These are phyloP conservation scores for Hypoxylon fuscum DNA, from an alignment of 495 filamentous ascomycete genomes.

Conservation along the genomic window DNA sequence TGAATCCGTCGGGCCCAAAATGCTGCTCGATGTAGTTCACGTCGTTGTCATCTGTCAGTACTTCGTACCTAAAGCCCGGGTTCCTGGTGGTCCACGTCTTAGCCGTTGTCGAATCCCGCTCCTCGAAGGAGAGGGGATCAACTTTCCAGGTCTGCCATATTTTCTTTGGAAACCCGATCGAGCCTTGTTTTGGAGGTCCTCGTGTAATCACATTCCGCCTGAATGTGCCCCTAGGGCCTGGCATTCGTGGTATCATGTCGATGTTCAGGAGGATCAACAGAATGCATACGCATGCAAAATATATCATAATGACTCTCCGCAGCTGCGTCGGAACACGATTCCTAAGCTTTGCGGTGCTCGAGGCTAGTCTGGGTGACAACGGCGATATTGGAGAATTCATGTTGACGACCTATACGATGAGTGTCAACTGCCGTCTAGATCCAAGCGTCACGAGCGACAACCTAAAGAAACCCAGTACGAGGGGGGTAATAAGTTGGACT, in stretches of 20 bases:
- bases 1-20: constrained; percentile 64
- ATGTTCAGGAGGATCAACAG: constrained; percentile 56
- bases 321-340: constrained; percentile 41
- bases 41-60: constrained; percentile 70
- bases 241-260: constrained; percentile 40
- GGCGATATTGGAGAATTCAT: constrained; percentile 46
- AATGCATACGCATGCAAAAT: constrained; percentile 46
- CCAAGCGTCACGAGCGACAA: background rate
- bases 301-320: constrained; percentile 46
- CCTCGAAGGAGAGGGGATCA: constrained; percentile 64
- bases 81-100: constrained; percentile 68
- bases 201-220: constrained; percentile 5
- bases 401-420: constrained; percentile 35
- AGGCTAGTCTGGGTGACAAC: constrained; percentile 48
- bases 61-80: constrained; percentile 68
- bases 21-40: constrained; percentile 66
- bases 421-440: background rate
- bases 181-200: constrained; percentile 34
- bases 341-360: constrained; percentile 49
- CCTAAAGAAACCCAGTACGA: background rate
- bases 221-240: constrained; percentile 21
- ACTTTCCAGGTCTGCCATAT: constrained; percentile 78
- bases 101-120: constrained; percentile 61
- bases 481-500: background rate
- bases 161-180: constrained; percentile 55